Conservation (phyloP, 768 basidiomycete species). For the Boletus rubropictus region DNA sequence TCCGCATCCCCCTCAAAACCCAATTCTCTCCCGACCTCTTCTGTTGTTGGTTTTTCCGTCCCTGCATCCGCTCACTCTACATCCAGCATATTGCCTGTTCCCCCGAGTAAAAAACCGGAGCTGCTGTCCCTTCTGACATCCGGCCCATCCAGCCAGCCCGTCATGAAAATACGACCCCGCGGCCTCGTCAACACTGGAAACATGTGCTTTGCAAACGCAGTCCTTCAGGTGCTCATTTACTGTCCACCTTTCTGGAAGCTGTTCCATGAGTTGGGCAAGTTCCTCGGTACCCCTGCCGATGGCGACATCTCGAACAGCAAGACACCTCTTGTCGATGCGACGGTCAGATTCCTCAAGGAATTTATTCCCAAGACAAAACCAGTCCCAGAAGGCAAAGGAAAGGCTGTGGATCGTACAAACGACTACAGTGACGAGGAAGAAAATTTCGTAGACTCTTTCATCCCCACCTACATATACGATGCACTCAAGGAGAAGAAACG, state of each 20-base stretch:
- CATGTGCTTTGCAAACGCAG: slow-evolving; percentile 96
- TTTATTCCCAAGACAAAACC: slow-evolving; percentile 39
- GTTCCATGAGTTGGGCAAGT: slow-evolving; percentile 63
- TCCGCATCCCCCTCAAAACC: slow-evolving; percentile 35
- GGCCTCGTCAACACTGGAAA: slow-evolving; percentile 94
- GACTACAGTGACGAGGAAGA: slow-evolving; percentile 41
- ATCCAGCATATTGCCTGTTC: slow-evolving; percentile 24
- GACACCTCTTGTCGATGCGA: slow-evolving; percentile 62
- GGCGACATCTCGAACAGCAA: slow-evolving; percentile 25
- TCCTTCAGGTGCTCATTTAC: slow-evolving; percentile 86
- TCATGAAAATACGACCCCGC: slow-evolving; percentile 50
- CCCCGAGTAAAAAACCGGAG: slow-evolving; percentile 41
- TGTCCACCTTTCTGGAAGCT: slow-evolving; percentile 80
- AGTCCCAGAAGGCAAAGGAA: slow-evolving; percentile 32
- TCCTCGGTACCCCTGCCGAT: slow-evolving; percentile 34
- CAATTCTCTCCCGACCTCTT: slow-evolving; percentile 59
- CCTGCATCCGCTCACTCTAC: slow-evolving; percentile 40
- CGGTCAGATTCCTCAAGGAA: slow-evolving; percentile 71
- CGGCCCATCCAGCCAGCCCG: slow-evolving; percentile 25
- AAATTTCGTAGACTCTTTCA: slow-evolving; percentile 59
- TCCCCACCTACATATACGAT: slow-evolving; percentile 83
- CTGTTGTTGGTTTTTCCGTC: slow-evolving; percentile 69
- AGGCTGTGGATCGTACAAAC: slow-evolving; percentile 33
- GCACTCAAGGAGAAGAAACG: slow-evolving; percentile 90
- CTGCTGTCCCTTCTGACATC: slow-evolving; percentile 50